Base-by-base conservation (phyloP, 2,329 filamentous ascomycete species). In the Botryotinia convoluta region DNA sequence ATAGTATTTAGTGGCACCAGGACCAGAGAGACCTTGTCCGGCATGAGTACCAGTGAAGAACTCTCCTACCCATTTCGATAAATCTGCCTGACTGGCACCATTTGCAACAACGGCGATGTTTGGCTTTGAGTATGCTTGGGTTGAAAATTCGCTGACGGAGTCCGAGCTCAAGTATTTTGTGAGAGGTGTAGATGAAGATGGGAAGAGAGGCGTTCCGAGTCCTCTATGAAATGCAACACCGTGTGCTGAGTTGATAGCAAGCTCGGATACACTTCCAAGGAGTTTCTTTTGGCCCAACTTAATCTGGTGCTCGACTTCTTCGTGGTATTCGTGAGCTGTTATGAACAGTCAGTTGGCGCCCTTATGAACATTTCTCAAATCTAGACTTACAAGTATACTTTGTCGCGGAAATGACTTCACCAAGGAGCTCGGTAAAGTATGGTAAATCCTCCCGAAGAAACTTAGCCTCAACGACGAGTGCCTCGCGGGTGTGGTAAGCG, bases 381-480 rank as follows among this genome's bases (percentile, higher is more conserved):
- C 26, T 35, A 35, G 32, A 83, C 89, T 84, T 85, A 92, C 90
- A 87, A 77, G 91, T 90, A 84, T 93, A 99, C 85, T 94, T 96
- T 79, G 95, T 97, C 84, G 93, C 87, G 75, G 92, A 91, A 81
- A 96, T 88, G 80, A 98, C 93, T 87, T 99, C 97, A 81, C 92
- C 94, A 79, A 99, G 89, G 77, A 99, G 88, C 87, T 99, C 96
- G 81, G 94, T 90, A 84, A 97, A 99, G 89, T 98, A 99, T 79
- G 96, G 96, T 78, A 99, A 90, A 83, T 99, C 95, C 83, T 96
- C 91, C 82, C 94, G 91, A 78, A 99, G 90, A 88, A 99, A 99
- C 86, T 92, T 97, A 83, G 96, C 93, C 84, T 95, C 91, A 81
- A 99, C 86, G 74, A 99, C 90, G 76, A 99, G 86, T 82, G 94